Conservation (phyloP, 768 basidiomycete species). For the Myochromella boudieri region DNA sequence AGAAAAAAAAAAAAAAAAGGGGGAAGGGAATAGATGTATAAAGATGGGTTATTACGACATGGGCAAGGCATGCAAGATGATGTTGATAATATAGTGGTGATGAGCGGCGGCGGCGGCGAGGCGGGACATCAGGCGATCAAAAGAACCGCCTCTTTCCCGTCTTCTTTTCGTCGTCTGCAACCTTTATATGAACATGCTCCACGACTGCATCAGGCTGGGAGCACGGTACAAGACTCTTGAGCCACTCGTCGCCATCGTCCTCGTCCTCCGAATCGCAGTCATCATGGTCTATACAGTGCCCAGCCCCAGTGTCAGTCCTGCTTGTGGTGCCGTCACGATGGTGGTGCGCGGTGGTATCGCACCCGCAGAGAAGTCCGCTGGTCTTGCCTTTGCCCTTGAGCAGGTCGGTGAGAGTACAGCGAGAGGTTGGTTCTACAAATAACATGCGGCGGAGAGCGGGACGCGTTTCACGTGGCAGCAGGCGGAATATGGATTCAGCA, state of each 20-base stretch:
- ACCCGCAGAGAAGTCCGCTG: conserved; percentile 78
- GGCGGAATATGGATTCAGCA: conserved; percentile 93
- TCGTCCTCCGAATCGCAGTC: conserved; percentile 65
- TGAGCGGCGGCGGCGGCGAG: no score
- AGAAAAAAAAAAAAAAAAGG: conserved; percentile 6
- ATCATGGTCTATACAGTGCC: conserved; percentile 63
- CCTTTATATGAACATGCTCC: conserved; percentile 72
- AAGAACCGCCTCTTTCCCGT: conserved; percentile 72
- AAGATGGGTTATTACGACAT: conserved; percentile 12
- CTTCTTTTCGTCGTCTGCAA: conserved; percentile 76
- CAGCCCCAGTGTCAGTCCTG: conserved; percentile 30
- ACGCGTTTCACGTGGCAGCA: conserved; percentile 91
- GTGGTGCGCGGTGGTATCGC: conserved; percentile 36
- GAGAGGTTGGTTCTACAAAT: conserved; percentile 80
- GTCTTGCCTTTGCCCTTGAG: conserved; percentile 79
- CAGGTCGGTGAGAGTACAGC: conserved; percentile 92
- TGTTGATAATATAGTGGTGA: not conserved
- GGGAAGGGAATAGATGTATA: conserved; percentile 5
- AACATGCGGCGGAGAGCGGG: conserved; percentile 92
- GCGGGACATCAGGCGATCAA: conserved; percentile 27
- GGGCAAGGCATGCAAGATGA: not conserved
- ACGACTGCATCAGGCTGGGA: conserved; percentile 44
- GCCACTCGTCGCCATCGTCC: conserved; percentile 87
- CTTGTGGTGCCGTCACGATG: conserved; percentile 16
- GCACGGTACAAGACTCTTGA: conserved; percentile 72